A percentile compares a stretch with the other conserved stretches of the same genome.
Evolutionary conservation across 2,329 filamentous ascomycete genomes (phyloP).

Genomic region (Cercospora janseana): DNA sequence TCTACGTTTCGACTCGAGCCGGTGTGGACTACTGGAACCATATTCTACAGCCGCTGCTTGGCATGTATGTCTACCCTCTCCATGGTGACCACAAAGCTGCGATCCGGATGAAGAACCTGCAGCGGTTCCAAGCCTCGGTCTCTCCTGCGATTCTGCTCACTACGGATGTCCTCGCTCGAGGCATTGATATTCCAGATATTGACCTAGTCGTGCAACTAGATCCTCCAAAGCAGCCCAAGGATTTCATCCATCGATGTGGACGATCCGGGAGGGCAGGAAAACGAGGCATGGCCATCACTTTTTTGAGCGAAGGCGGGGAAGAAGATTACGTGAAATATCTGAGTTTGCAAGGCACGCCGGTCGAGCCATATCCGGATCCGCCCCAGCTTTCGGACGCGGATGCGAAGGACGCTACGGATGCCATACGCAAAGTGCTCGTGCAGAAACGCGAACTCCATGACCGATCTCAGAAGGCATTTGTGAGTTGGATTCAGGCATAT

Average conservation of each 20-base stretch:
- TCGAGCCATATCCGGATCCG: slow-evolving; percentile 33
- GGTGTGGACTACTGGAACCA: slow-evolving; percentile 92
- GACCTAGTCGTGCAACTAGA: slow-evolving; percentile 90
- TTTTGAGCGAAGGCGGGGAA: slow-evolving; percentile 80
- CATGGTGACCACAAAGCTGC: slow-evolving; percentile 91
- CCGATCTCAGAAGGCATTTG: slow-evolving; percentile 86
- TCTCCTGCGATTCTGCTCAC: slow-evolving; percentile 80
- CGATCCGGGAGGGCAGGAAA: slow-evolving; percentile 63
- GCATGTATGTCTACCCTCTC: slow-evolving; percentile 71
- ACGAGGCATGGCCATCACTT: slow-evolving; percentile 77
- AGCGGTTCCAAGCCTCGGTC: slow-evolving; percentile 71
- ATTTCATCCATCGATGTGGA: slow-evolving; percentile 66
- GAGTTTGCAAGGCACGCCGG: slow-evolving; percentile 41
- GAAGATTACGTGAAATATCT: slow-evolving; percentile 89
- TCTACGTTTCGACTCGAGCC: slow-evolving; percentile 91
- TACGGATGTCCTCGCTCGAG: slow-evolving; percentile 86
- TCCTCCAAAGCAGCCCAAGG: slow-evolving; percentile 82
- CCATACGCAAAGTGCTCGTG: slow-evolving; percentile 60
- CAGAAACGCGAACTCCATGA: slow-evolving; percentile 71
- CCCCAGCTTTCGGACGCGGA: slow-evolving; percentile 59
- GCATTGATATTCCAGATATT: slow-evolving; percentile 86
- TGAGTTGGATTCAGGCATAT: slow-evolving; percentile 90
- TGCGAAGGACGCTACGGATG: slow-evolving; percentile 56
- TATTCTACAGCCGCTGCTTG: slow-evolving; percentile 69
- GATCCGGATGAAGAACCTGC: slow-evolving; percentile 84